Conservation (phyloP, 257 asterid species). For the Avicennia marina region DNA sequence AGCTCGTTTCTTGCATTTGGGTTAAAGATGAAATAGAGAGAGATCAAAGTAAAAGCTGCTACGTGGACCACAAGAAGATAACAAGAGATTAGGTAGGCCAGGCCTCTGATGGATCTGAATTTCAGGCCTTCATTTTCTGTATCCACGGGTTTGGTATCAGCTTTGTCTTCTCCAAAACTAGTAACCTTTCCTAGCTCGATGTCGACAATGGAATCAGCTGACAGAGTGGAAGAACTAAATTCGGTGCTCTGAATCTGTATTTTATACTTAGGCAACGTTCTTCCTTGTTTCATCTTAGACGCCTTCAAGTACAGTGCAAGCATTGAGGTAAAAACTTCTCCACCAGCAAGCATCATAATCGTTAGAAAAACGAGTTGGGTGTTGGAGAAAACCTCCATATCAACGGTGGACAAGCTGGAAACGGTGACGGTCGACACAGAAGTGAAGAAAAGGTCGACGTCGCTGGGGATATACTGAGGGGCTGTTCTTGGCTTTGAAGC, state of each 20-base stretch:
- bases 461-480: slow-evolving; percentile 16
- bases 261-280: too few species aligned
- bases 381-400: slow-evolving; percentile 72
- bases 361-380: slow-evolving; percentile 48
- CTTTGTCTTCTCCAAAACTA: not conserved
- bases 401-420: slow-evolving; percentile 71
- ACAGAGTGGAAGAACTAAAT: not conserved
- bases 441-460: slow-evolving; percentile 54
- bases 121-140: not conserved
- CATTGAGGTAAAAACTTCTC: slow-evolving; percentile 61
- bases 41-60: slow-evolving; percentile 21
- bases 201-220: not conserved
- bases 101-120: slow-evolving; percentile 19
- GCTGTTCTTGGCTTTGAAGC: slow-evolving; percentile 26
- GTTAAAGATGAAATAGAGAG: slow-evolving; percentile 17
- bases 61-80: slow-evolving; percentile 27
- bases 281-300: not conserved
- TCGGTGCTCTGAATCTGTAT: too few species aligned
- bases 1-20: slow-evolving; percentile 33
- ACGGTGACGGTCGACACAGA: slow-evolving; percentile 59
- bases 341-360: slow-evolving; percentile 52
- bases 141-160: not conserved
- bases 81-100: slow-evolving; percentile 29
- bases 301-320: slow-evolving; percentile 32
- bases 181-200: not conserved